phyloP scores from a whole-genome alignment of 768 basidiomycete species.

The Daedaleopsis nitida region DNA sequence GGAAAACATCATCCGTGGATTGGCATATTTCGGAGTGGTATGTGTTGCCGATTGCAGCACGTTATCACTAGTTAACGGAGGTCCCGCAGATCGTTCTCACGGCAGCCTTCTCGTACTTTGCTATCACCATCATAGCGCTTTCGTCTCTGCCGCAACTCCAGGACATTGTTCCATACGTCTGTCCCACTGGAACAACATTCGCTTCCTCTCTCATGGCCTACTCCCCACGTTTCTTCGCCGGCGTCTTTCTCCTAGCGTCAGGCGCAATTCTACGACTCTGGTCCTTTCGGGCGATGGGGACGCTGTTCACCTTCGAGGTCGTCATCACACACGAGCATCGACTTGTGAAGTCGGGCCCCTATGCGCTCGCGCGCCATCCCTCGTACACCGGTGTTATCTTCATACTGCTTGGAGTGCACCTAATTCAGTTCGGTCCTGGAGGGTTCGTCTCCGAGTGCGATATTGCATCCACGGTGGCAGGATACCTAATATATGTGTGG shows the following conservation, averaged over 20 bases:
- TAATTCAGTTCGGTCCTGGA: neutral
- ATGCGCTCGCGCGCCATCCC: slow-evolving; percentile 39
- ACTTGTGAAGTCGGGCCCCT: slow-evolving; percentile 38
- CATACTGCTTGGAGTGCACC: slow-evolving; percentile 16
- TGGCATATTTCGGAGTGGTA: neutral
- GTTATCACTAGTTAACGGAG: neutral
- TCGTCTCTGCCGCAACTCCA: neutral
- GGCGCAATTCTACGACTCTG: slow-evolving; percentile 19
- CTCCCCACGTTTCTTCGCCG: slow-evolving; percentile 9
- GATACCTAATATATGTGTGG: neutral
- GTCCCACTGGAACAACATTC: neutral
- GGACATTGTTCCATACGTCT: neutral
- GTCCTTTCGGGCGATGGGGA: slow-evolving; percentile 36
- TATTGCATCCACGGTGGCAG: neutral
- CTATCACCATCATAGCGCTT: neutral
- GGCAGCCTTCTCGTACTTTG: neutral
- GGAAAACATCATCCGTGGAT: neutral
- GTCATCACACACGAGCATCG: slow-evolving; percentile 32
- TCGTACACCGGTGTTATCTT: slow-evolving; percentile 30
- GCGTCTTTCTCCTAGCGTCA: neutral
- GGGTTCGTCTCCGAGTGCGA: slow-evolving; percentile 5
- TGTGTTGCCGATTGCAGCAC: neutral
- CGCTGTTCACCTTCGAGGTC: slow-evolving; percentile 39
- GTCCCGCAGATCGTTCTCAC: neutral
- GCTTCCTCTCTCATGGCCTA: neutral